Percentiles rank a stretch among this genome's conserved stretches.
Conservation (phyloP, 352 stramenopile genomes). For the Globisporangium splendens region DNA sequence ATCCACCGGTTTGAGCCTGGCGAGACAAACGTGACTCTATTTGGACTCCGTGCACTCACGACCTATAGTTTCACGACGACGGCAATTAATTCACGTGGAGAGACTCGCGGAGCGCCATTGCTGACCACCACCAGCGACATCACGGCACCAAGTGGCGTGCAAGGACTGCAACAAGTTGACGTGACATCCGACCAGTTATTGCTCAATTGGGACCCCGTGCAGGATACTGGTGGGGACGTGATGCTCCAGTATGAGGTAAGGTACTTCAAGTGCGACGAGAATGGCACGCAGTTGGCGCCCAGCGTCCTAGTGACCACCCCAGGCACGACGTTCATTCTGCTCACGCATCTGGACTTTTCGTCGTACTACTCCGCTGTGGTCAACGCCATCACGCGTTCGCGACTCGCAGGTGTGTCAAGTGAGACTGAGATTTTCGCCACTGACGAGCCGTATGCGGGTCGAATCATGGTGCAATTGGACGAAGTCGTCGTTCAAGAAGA, state of each 20-base stretch:
- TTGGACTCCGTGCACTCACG: slow-evolving; percentile 26
- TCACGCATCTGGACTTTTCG: slow-evolving; percentile 26
- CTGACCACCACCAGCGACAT: slow-evolving; percentile 29
- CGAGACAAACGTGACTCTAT: slow-evolving; percentile 24
- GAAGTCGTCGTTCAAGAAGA: slow-evolving; percentile 31
- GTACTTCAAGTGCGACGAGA: slow-evolving; percentile 30
- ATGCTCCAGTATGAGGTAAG: slow-evolving; percentile 39
- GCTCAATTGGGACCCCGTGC: slow-evolving; percentile 32
- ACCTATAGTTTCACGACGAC: slow-evolving; percentile 37
- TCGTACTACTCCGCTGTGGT: slow-evolving; percentile 37
- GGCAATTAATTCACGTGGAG: slow-evolving; percentile 31
- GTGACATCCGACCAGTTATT: slow-evolving; percentile 32
- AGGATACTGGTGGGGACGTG: slow-evolving; percentile 41
- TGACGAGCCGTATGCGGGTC: slow-evolving; percentile 26
- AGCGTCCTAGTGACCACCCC: too few relatives aligned
- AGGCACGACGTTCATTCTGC: slow-evolving; percentile 7
- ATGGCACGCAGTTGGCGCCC: slow-evolving; percentile 8
- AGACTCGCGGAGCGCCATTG: slow-evolving; percentile 21
- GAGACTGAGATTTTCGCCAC: slow-evolving; percentile 24
- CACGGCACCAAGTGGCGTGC: slow-evolving; percentile 30
- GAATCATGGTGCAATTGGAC: slow-evolving; percentile 17
- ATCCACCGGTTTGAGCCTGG: slow-evolving; percentile 21
- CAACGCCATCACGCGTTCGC: slow-evolving; percentile 28
- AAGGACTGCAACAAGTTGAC: slow-evolving; percentile 18
- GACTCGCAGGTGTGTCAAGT: slow-evolving; percentile 24